phyloP scores from a whole-genome alignment of 176 grass and related monocot species.

The Oryza punctata region DNA sequence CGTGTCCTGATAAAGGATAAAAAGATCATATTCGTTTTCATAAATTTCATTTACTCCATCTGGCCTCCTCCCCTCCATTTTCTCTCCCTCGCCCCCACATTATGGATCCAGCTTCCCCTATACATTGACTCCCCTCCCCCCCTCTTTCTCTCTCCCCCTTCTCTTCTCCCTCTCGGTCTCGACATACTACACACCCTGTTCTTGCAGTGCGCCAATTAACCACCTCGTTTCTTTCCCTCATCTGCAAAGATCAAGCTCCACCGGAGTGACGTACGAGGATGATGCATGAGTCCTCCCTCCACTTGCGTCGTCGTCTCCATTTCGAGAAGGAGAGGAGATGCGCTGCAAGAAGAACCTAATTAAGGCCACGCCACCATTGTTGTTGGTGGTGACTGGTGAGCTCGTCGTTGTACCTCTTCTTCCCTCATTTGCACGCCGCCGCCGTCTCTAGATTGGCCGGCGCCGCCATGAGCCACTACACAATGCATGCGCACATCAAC shows the following conservation, averaged over 20 bases:
- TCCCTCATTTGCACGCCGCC: conserved; percentile 1
- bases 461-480: conserved; percentile 42
- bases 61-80: conserved; percentile 12
- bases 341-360: conserved; percentile 8
- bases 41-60: not conserved
- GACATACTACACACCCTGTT: not conserved
- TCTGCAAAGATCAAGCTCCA: conserved; percentile 29
- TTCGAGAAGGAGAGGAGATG: not conserved
- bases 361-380: conserved; percentile 31
- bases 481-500: conserved; percentile 38
- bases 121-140: not conserved
- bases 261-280: not conserved
- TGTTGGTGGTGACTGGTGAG: conserved; percentile 23
- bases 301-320: conserved; percentile 21
- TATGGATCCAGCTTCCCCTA: conserved; percentile 43
- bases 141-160: not conserved
- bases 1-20: not conserved
- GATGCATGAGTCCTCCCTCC: conserved; percentile 30
- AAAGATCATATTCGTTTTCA: not conserved
- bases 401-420: not conserved
- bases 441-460: conserved; percentile 9
- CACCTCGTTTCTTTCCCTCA: conserved; percentile 7
- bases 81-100: conserved; percentile 28
- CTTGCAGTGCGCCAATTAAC: conserved; percentile 18
- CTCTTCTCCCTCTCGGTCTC: not conserved